Conservation (phyloP, 83 land plant species). For the Thuja plicata region DNA sequence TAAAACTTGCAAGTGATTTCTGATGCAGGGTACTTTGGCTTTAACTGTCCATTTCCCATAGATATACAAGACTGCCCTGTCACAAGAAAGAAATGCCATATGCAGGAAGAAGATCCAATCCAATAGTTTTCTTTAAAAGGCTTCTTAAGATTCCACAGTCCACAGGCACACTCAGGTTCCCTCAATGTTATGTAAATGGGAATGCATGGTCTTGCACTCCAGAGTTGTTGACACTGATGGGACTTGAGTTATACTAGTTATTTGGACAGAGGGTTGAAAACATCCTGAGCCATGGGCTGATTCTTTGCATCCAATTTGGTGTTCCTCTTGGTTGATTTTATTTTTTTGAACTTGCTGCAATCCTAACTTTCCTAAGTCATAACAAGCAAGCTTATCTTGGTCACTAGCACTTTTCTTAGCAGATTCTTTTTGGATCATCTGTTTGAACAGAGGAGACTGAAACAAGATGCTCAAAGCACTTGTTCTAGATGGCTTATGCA, state of each 20-base stretch:
- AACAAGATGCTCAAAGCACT: slow-evolving; percentile 57
- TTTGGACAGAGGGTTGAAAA: background rate
- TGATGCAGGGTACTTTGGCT: background rate
- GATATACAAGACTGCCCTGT: background rate
- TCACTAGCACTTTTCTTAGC: background rate
- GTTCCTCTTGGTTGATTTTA: slow-evolving; percentile 4
- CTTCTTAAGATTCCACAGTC: background rate
- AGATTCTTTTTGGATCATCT: slow-evolving; percentile 34
- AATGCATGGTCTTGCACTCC: background rate
- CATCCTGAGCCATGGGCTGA: background rate
- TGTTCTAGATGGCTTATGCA: slow-evolving; percentile 12
- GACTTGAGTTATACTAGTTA: background rate
- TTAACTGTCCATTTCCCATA: background rate
- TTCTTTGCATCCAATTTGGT: background rate
- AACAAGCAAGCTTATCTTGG: background rate
- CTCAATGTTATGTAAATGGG: background rate
- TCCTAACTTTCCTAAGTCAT: background rate
- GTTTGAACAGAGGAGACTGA: slow-evolving; percentile 46
- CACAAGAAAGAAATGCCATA: background rate
- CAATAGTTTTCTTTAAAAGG: background rate
- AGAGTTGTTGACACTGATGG: background rate
- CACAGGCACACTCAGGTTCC: background rate
- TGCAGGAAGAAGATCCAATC: background rate
- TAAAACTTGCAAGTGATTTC: background rate
- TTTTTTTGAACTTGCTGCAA: background rate